phyloP scores from a whole-genome alignment of 2,329 filamentous ascomycete genomes.

The Claviceps pusilla region DNA sequence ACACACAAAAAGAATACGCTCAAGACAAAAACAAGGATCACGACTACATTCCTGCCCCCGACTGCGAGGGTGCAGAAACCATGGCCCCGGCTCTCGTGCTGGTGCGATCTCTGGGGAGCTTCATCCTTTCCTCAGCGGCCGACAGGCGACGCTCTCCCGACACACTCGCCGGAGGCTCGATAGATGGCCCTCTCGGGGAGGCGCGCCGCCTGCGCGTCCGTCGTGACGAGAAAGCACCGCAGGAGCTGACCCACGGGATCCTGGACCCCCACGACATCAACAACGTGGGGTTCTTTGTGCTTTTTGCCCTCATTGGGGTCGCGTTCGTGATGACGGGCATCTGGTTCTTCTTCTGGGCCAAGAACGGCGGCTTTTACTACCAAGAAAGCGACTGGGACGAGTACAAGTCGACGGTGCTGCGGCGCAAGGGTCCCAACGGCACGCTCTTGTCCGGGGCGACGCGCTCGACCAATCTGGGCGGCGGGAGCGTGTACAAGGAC shows the following conservation, averaged over 20 bases:
- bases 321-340: conserved; percentile 60
- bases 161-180: too few relatives aligned
- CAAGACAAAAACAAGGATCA: too few relatives aligned
- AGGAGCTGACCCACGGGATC: conserved; percentile 31
- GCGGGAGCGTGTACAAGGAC: conserved; percentile 70
- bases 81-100: conserved; percentile 28
- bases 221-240: conserved; percentile 13
- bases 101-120: background rate
- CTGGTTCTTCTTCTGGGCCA: conserved; percentile 99
- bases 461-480: conserved; percentile 68
- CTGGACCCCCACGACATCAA: conserved; percentile 42
- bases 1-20: too few relatives aligned
- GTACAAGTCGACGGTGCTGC: conserved; percentile 87
- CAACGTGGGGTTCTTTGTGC: conserved; percentile 60
- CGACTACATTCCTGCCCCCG: too few relatives aligned
- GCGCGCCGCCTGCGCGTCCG: conserved; percentile 27
- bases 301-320: conserved; percentile 74
- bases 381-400: conserved; percentile 85
- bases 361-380: conserved; percentile 88
- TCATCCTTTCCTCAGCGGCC: too few relatives aligned
- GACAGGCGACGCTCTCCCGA: too few relatives aligned
- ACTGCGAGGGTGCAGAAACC: background rate
- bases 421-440: conserved; percentile 79
- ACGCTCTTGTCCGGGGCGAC: conserved; percentile 73
- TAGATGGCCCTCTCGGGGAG: conserved; percentile 4